These are phyloP conservation scores for Kalanchoe fedtschenkoi DNA, from an alignment of 164 flowering plant genomes.

Conservation along the genomic window DNA sequence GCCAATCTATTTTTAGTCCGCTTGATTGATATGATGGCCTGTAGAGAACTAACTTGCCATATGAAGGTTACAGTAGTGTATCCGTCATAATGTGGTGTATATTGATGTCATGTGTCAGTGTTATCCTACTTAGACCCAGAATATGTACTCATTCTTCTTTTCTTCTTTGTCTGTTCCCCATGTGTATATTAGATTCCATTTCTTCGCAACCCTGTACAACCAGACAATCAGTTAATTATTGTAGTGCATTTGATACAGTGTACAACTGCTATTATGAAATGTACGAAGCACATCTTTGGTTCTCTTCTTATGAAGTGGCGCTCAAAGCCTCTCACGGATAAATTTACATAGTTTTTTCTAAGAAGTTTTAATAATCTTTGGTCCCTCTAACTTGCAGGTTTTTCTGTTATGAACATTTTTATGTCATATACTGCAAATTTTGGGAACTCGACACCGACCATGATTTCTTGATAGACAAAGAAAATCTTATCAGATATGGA, in stretches of 20 bases:
- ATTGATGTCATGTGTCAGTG: too few species aligned
- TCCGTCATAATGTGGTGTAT: too few species aligned
- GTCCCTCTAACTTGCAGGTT: conserved; percentile 30
- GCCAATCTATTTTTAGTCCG: not conserved
- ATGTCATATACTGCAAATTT: conserved; percentile 94
- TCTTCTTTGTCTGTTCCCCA: too few species aligned
- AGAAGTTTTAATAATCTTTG: not conserved
- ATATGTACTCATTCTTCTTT: too few species aligned
- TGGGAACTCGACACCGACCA: conserved; percentile 97
- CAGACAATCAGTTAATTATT: not conserved
- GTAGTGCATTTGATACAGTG: not conserved
- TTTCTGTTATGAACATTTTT: conserved; percentile 93
- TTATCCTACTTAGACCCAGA: too few species aligned
- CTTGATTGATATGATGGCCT: not conserved
- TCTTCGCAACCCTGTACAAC: not conserved
- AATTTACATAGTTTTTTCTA: not conserved
- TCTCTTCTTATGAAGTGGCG: not conserved
- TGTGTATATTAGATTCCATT: too few species aligned
- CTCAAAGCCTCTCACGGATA: not conserved
- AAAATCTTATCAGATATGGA: conserved; percentile 91
- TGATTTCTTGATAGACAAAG: conserved; percentile 88
- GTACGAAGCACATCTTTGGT: not conserved
- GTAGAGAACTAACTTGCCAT: not conserved
- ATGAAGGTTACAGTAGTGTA: too few species aligned
- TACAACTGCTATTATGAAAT: not conserved